Evolutionary conservation across 495 filamentous ascomycete genomes (phyloP), one percentile per base, ranked within the genome.

Genomic region (Chaetomium cochliodes): DNA sequence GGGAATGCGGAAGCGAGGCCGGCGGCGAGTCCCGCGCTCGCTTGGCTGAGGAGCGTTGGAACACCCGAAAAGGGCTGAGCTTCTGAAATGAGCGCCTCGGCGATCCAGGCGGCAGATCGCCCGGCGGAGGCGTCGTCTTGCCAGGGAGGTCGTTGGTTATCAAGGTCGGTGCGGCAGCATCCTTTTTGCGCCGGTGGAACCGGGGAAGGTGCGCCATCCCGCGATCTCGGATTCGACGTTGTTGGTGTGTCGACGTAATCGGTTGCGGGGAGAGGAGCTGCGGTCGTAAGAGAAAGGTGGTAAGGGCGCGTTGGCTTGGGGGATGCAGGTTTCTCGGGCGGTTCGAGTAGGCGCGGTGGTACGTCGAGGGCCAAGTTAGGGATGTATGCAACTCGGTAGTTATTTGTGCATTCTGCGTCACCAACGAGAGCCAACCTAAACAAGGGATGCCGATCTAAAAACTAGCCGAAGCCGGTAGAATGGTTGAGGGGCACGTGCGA

Each of bases 21-120:
- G 76, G 69, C n/a, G 74, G 65, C 1, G 79, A 79, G 30, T 78
- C 78, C 44, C 78, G 77, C 12, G 77, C 74, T 22, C 79, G 72
- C 70, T 81, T 81, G 44, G 72, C 69, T 6, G 72, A 74, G 3
- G 73, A 70, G 37, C 74, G 70, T 16, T 71, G 69, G 28, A 77
- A 72, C 20, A 72, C 72, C 11, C 72, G 55, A 50, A 76, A 75
- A 2, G 74, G 74, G 30, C 70, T 72, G 33, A 73, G 69, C 49
- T 71, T 71, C 22, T 68, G 69, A 28, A 65, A 57, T 26, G 73
- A 67, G 26, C 73, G 71, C 62, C 42, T 37, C 6, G 59, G 70
- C 9, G 60, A 23, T 9, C 41, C 47, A 39, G 67, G 54, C 51
- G 58, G 65, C 13, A 61, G 65, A 23, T 73, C 67, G 58, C 57